A percentile compares a stretch with the other conserved stretches of the same genome.
Conservation (phyloP, 208 protist species). For the Crithidia mellificae region DNA sequence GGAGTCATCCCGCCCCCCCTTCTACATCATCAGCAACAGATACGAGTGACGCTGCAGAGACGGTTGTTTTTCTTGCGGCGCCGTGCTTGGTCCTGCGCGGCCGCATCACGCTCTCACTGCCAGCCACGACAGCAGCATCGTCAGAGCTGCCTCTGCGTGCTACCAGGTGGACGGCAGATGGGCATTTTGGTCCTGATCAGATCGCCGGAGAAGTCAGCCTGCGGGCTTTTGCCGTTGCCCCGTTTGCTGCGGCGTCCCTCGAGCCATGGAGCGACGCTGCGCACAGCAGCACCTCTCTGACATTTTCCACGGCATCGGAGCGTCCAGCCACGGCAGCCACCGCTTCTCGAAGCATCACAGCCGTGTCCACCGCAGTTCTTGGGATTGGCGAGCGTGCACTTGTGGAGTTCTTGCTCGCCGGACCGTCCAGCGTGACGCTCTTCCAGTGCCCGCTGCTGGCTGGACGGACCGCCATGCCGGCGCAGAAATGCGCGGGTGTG, state of each 20-base stretch:
- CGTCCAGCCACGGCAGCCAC: not conserved
- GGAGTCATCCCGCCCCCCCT: no score
- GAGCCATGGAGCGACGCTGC: not conserved
- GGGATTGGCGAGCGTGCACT: constrained; percentile 48
- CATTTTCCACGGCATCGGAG: not conserved
- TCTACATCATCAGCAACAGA: no score
- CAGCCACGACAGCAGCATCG: not conserved
- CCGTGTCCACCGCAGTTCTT: constrained; percentile 35
- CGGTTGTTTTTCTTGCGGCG: constrained; percentile 24
- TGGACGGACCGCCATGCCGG: constrained; percentile 28
- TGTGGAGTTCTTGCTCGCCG: constrained; percentile 42
- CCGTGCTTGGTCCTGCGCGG: constrained; percentile 22
- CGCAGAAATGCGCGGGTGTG: constrained; percentile 34
- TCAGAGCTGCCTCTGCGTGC: not conserved
- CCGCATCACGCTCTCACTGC: constrained; percentile 10
- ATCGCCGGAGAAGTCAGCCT: constrained; percentile 24
- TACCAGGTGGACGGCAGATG: constrained; percentile 7
- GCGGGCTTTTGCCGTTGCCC: constrained; percentile 19
- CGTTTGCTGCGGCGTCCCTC: constrained; percentile 8
- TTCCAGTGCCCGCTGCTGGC: constrained; percentile 52
- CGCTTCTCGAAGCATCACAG: not conserved
- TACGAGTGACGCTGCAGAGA: constrained; percentile 4
- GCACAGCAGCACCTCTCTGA: not conserved
- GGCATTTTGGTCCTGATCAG: constrained; percentile 12
- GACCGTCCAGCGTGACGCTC: constrained; percentile 34